A percentile compares a stretch with the other conserved stretches of the same genome.
Conservation (phyloP, 257 asterid genomes). For the Jacaranda mimosifolia region DNA sequence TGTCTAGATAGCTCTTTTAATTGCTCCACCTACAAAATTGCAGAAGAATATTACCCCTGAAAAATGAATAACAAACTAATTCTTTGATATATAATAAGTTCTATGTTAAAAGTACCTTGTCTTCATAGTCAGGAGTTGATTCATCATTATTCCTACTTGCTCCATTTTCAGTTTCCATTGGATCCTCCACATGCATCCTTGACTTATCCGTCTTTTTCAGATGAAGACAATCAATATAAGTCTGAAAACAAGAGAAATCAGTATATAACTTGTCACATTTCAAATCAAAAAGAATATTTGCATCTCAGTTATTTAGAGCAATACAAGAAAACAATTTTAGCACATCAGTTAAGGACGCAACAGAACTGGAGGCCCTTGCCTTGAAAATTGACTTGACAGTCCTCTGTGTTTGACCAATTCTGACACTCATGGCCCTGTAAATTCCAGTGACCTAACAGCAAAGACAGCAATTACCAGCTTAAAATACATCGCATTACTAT, state of each 20-base stretch:
- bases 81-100: constrained; percentile 20
- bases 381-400: constrained; percentile 92
- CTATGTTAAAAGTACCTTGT: constrained; percentile 53
- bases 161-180: constrained; percentile 72
- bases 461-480: constrained; percentile 38
- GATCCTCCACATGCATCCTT: constrained; percentile 81
- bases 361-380: constrained; percentile 50
- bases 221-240: constrained; percentile 96
- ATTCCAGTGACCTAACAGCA: constrained; percentile 90
- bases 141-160: constrained; percentile 48
- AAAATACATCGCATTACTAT: constrained; percentile 2
- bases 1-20: constrained; percentile 79
- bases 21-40: constrained; percentile 64
- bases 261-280: constrained; percentile 14
- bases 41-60: constrained; percentile 21
- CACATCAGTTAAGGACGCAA: constrained; percentile 16
- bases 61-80: constrained; percentile 18
- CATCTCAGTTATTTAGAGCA: constrained; percentile 25
- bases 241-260: constrained; percentile 59
- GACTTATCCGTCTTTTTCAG: constrained; percentile 86
- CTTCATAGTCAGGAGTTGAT: constrained; percentile 50
- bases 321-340: not conserved
- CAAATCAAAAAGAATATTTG: constrained; percentile 14
- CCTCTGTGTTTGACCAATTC: constrained; percentile 96
- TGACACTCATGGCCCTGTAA: constrained; percentile 94